A percentile compares a stretch with the other conserved stretches of the same genome.
Conservation (phyloP, 2,329 filamentous ascomycete species). For the Teratosphaeria gauchensis region DNA sequence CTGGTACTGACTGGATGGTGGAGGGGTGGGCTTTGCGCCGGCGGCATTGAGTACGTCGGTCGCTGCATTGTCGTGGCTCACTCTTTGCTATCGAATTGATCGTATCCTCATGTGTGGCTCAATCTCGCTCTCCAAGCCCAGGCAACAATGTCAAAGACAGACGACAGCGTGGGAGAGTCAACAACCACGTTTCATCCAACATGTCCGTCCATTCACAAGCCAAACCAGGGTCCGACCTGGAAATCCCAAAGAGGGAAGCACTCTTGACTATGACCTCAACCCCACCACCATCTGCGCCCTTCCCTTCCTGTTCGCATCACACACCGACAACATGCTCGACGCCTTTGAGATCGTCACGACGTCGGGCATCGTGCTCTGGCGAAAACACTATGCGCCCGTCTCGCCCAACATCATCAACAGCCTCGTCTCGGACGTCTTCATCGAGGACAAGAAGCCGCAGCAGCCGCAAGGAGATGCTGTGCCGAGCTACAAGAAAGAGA, state of each 20-base stretch:
- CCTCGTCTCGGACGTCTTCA: slow-evolving; percentile 93
- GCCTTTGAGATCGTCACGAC: slow-evolving; percentile 94
- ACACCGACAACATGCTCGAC: slow-evolving; percentile 62
- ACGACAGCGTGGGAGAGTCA: no score
- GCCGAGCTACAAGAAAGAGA: slow-evolving; percentile 76
- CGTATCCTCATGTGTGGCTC: not conserved
- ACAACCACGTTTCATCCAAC: no score
- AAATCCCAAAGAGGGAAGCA: not conserved
- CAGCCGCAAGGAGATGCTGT: slow-evolving; percentile 37
- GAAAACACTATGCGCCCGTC: slow-evolving; percentile 70
- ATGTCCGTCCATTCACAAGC: no score
- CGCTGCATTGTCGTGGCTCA: slow-evolving; percentile 62
- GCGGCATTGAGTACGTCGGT: slow-evolving; percentile 64
- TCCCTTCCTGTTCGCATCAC: not conserved
- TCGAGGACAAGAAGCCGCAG: slow-evolving; percentile 60
- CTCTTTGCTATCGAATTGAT: not conserved
- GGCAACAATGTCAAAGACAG: no score
- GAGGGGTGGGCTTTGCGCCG: slow-evolving; percentile 74
- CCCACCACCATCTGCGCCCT: not conserved
- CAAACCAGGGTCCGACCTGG: not conserved
- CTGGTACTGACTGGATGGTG: slow-evolving; percentile 82
- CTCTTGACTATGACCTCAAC: not conserved
- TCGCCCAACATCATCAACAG: slow-evolving; percentile 80
- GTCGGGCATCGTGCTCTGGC: slow-evolving; percentile 95
- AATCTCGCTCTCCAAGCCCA: no score